Evolutionary conservation across 2,329 filamentous ascomycete genomes (phyloP).

Genomic region (Exophiala spinifera): DNA sequence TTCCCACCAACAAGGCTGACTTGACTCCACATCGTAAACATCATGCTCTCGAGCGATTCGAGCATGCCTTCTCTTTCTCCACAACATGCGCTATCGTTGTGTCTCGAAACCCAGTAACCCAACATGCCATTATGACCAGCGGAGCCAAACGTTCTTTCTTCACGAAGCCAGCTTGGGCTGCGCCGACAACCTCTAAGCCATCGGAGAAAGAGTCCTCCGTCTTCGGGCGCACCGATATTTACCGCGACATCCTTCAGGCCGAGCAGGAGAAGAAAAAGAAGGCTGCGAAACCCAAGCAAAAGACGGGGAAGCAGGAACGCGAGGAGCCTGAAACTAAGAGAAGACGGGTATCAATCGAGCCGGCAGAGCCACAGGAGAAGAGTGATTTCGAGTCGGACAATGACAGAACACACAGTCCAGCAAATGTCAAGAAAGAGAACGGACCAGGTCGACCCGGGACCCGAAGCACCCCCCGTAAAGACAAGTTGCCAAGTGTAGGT

Average conservation of each 20-base stretch:
- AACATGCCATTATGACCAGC: slow-evolving; percentile 9
- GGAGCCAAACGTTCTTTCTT: slow-evolving; percentile 50
- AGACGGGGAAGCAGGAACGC: slow-evolving; percentile 19
- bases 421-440: neutral
- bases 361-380: slow-evolving; percentile 34
- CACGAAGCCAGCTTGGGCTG: slow-evolving; percentile 53
- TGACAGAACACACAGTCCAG: too few species aligned
- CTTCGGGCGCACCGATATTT: slow-evolving; percentile 50
- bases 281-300: slow-evolving; percentile 31
- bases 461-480: slow-evolving; percentile 18
- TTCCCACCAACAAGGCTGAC: neutral
- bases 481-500: slow-evolving; percentile 4
- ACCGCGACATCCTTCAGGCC: slow-evolving; percentile 45
- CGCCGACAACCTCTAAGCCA: slow-evolving; percentile 6
- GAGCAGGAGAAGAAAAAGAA: slow-evolving; percentile 36
- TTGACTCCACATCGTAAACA: neutral
- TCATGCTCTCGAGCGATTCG: neutral
- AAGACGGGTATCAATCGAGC: slow-evolving; percentile 30
- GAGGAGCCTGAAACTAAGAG: slow-evolving; percentile 32
- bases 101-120: neutral
- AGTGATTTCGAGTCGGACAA: neutral
- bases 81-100: neutral
- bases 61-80: neutral
- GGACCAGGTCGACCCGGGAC: slow-evolving; percentile 8
- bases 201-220: slow-evolving; percentile 38